phyloP scores from a whole-genome alignment of 139 green algal genomes.

The Prasinococcaceae sp. region DNA sequence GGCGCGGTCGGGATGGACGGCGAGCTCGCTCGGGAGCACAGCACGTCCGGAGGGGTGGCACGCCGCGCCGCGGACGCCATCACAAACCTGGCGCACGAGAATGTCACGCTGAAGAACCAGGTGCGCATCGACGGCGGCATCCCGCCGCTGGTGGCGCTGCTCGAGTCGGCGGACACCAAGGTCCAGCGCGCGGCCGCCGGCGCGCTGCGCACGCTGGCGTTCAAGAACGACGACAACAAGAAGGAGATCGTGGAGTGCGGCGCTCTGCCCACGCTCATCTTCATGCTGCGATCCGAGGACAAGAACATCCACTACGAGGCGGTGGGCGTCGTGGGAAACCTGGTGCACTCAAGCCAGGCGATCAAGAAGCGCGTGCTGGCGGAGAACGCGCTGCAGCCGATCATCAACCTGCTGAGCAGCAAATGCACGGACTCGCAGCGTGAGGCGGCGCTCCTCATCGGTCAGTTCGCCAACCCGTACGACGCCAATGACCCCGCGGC shows the following conservation, averaged over 20 bases:
- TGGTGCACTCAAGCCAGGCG: slow-evolving; percentile 74
- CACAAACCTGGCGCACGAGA: slow-evolving; percentile 93
- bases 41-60: slow-evolving; percentile 28
- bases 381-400: slow-evolving; percentile 85
- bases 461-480: slow-evolving; percentile 89
- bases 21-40: background rate
- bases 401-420: slow-evolving; percentile 72
- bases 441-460: slow-evolving; percentile 87
- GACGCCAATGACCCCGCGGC: slow-evolving; percentile 40
- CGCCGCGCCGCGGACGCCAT: slow-evolving; percentile 82
- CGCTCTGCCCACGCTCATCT: slow-evolving; percentile 76
- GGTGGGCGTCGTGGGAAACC: slow-evolving; percentile 92
- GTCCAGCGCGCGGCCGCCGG: slow-evolving; percentile 71
- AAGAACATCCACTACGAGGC: slow-evolving; percentile 88
- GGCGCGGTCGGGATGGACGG: background rate
- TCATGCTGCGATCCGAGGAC: slow-evolving; percentile 88
- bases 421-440: slow-evolving; percentile 78
- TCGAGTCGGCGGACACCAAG: slow-evolving; percentile 73
- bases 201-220: slow-evolving; percentile 83
- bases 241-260: slow-evolving; percentile 79
- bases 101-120: slow-evolving; percentile 76
- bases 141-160: slow-evolving; percentile 69
- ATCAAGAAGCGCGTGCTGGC: slow-evolving; percentile 65
- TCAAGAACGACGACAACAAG: slow-evolving; percentile 99
- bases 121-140: slow-evolving; percentile 77